Evolutionary conservation across 2,329 filamentous ascomycete genomes (phyloP), one percentile per base, ranked within the genome.

Genomic region (Mycosphaerella sp.): DNA sequence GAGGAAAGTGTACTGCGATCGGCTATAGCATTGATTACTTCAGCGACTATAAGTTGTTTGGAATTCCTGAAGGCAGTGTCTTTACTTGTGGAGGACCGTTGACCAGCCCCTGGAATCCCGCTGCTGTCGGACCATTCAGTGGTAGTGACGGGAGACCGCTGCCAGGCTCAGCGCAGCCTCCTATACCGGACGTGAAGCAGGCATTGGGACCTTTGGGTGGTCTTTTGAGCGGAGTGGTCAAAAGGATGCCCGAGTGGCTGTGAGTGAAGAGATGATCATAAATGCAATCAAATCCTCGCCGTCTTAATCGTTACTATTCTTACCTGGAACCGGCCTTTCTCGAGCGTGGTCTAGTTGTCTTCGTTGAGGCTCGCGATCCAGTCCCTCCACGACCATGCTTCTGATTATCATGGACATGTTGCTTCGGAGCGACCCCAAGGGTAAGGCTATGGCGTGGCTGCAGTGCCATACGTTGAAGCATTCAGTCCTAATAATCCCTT

Each of bases 21-120:
- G 49, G 60, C 13, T 65, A 64, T 44, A 55, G 56, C 2, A 41
- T 50, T 7, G 57, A 61, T n/a, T 66, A 65, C 28, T 65, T 64
- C 37, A 57, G 61, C 16, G 62, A 64, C 17, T 42, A 37, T 3
- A 30, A 40, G 12, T 39, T 64, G n/a, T 64, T 62, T 21, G 40
- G 49, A 8, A 34, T 48, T 21, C 50, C 52, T 2, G 42, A 50
- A 21, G 55, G 57, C 4, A 49, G 42, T 45, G 50, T 50, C 3
- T 59, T 57, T 27, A 56, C 57, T 12, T 57, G 57, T 46, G 45
- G 44, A 13, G 54, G 37, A 10, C 52, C 55, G 6, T 34, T 59
- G 45, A 49, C 37, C 2, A 28, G 28, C 25, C 45, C 45, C 14
- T 14, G 14, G 4, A 49, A 49, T 25, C 28, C 37, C 3, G 36